A percentile compares a stretch with the other conserved stretches of the same genome.
Evolutionary conservation across 2,329 filamentous ascomycete species (phyloP).

Genomic region (Colletotrichum eleusines): DNA sequence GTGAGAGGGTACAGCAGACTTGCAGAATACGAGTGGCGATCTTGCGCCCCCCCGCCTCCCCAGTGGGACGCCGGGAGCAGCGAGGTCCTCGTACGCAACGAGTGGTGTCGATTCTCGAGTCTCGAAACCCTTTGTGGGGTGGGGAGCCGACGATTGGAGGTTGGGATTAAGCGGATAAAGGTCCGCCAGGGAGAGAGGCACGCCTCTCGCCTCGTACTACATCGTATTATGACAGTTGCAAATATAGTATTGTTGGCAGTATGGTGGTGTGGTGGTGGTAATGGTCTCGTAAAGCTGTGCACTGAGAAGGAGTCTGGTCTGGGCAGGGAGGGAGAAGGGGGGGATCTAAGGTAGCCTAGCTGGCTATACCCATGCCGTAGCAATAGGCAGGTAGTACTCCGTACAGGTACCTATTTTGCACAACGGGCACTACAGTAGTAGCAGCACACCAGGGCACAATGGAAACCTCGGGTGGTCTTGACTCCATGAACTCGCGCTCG

Average conservation of each 20-base stretch:
- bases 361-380: background rate
- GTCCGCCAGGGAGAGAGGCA: conserved; percentile 11
- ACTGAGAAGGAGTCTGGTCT: conserved; percentile 10
- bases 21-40: conserved; percentile 42
- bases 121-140: background rate
- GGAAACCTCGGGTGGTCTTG: too few relatives aligned
- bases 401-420: background rate
- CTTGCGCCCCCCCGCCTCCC: background rate
- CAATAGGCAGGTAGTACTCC: background rate
- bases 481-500: conserved; percentile 9
- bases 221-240: conserved; percentile 16
- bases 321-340: background rate
- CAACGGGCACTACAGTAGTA: too few relatives aligned
- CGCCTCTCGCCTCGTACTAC: conserved; percentile 16
- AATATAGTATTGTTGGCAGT: background rate
- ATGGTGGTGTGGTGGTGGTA: conserved; percentile 9
- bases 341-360: background rate
- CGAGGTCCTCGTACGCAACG: conserved; percentile 1
- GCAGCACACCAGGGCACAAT: too few relatives aligned
- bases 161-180: conserved; percentile 12
- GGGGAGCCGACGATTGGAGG: conserved; percentile 17
- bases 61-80: conserved; percentile 31
- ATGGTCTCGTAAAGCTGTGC: conserved; percentile 35
- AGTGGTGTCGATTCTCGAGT: conserved; percentile 18
- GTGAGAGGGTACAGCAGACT: conserved; percentile 19